Conservation (phyloP, 2,329 filamentous ascomycete species). For the Dactylellina drechsleri region DNA sequence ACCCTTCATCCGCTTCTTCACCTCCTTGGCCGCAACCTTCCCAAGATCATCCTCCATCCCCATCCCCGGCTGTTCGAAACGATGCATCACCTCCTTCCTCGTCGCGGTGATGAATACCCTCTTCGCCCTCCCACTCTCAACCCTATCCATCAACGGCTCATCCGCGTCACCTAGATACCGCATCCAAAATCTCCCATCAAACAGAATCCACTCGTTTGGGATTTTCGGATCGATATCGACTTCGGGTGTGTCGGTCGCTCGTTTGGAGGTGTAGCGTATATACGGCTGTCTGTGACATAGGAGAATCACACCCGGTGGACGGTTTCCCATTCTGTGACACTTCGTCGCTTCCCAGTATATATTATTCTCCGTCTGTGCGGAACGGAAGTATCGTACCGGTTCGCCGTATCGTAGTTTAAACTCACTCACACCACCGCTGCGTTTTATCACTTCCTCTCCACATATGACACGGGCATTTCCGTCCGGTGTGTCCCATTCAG, state of each 20-base stretch:
- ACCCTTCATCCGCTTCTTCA: constrained; percentile 14
- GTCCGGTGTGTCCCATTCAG: too few relatives aligned
- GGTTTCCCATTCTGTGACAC: not conserved
- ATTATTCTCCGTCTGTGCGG: constrained; percentile 40
- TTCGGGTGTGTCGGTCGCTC: constrained; percentile 18
- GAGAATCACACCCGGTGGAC: constrained; percentile 26
- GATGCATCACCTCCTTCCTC: constrained; percentile 42
- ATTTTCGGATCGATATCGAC: not conserved
- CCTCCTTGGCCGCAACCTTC: not conserved
- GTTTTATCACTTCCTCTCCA: too few relatives aligned
- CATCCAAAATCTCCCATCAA: constrained; percentile 42
- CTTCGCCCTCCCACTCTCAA: not conserved
- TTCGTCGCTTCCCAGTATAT: constrained; percentile 38
- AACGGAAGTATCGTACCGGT: not conserved
- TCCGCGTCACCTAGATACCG: constrained; percentile 12
- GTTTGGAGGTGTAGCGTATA: not conserved
- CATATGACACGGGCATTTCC: too few relatives aligned
- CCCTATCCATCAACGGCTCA: not conserved
- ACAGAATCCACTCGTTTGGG: constrained; percentile 24
- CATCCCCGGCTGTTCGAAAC: constrained; percentile 4
- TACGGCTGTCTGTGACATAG: constrained; percentile 43
- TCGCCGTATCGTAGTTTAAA: not conserved
- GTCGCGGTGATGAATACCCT: constrained; percentile 38
- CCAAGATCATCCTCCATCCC: not conserved
- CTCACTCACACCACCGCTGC: too few relatives aligned